phyloP scores from a whole-genome alignment of 2,329 filamentous ascomycete species.

The Xylaria sp. region DNA sequence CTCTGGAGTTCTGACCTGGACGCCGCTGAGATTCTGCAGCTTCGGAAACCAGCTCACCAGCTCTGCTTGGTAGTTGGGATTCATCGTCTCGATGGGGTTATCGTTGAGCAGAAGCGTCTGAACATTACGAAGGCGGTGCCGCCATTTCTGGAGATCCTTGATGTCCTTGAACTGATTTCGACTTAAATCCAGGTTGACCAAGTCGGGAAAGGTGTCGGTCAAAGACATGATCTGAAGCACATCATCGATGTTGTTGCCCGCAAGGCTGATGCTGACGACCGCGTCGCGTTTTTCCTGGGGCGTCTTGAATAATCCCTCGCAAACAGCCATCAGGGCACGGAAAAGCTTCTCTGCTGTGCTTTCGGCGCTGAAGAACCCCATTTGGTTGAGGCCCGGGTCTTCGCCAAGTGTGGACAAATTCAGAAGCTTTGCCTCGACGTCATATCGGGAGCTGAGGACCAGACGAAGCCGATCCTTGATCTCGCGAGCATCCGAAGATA shows the following conservation, averaged over 20 bases:
- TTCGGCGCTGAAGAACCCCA: slow-evolving; percentile 74
- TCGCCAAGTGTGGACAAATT: slow-evolving; percentile 77
- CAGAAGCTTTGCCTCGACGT: slow-evolving; percentile 71
- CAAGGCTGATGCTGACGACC: slow-evolving; percentile 80
- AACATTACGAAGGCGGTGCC: slow-evolving; percentile 74
- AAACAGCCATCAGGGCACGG: slow-evolving; percentile 86
- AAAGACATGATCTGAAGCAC: slow-evolving; percentile 74
- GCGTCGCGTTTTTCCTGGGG: slow-evolving; percentile 73
- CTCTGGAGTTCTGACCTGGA: slow-evolving; percentile 72
- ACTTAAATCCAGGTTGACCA: slow-evolving; percentile 88
- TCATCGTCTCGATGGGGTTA: slow-evolving; percentile 70
- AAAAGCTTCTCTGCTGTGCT: slow-evolving; percentile 85
- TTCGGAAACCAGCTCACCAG: slow-evolving; percentile 82
- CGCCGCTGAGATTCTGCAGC: slow-evolving; percentile 74
- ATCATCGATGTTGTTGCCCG: slow-evolving; percentile 76
- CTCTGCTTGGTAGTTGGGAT: slow-evolving; percentile 66
- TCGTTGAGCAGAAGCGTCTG: slow-evolving; percentile 79
- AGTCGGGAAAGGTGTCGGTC: slow-evolving; percentile 77
- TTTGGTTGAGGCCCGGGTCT: slow-evolving; percentile 70
- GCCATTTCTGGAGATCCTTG: slow-evolving; percentile 73
- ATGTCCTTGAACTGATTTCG: slow-evolving; percentile 76
- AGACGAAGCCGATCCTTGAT: slow-evolving; percentile 69
- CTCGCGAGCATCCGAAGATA: slow-evolving; percentile 58
- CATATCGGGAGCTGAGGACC: slow-evolving; percentile 77
- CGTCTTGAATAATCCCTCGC: slow-evolving; percentile 75